A percentile compares a stretch with the other conserved stretches of the same genome.
Conservation (phyloP, 441 rosid genomes). For the Brassica hybrid region DNA sequence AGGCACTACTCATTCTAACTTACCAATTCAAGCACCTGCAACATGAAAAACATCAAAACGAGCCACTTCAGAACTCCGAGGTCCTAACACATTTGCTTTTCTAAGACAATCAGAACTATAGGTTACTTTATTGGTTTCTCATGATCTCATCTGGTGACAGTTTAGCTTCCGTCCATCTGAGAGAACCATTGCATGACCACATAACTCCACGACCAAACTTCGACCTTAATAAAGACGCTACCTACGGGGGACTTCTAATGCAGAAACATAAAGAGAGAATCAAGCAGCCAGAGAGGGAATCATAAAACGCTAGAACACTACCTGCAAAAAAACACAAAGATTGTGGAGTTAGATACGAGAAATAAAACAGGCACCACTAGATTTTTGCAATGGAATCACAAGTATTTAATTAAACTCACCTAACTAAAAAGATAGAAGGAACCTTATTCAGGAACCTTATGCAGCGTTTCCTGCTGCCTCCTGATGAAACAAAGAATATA, state of each 20-base stretch:
- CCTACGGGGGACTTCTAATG: slow-evolving; percentile 43
- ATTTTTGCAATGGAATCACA: slow-evolving; percentile 7
- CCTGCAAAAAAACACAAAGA: slow-evolving; percentile 52
- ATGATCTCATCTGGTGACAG: slow-evolving; percentile 53
- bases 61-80: slow-evolving; percentile 53
- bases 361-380: slow-evolving; percentile 11
- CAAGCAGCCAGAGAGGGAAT: slow-evolving; percentile 51
- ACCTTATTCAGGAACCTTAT: slow-evolving; percentile 53
- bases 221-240: slow-evolving; percentile 20
- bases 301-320: slow-evolving; percentile 51
- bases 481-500: slow-evolving; percentile 46
- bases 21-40: slow-evolving; percentile 45
- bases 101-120: slow-evolving; percentile 50
- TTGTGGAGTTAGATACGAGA: slow-evolving; percentile 12
- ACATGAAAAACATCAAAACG: neutral
- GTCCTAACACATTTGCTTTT: slow-evolving; percentile 40
- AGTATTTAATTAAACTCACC: slow-evolving; percentile 38
- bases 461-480: slow-evolving; percentile 73
- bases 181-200: slow-evolving; percentile 14
- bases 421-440: slow-evolving; percentile 37
- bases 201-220: slow-evolving; percentile 36
- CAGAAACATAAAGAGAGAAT: slow-evolving; percentile 38
- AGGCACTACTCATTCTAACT: slow-evolving; percentile 32
- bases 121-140: slow-evolving; percentile 52
- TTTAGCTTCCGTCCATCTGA: slow-evolving; percentile 32